Evolutionary conservation across 257 asterid genomes (phyloP).

Genomic region (Parsonsia alboflavescens): DNA sequence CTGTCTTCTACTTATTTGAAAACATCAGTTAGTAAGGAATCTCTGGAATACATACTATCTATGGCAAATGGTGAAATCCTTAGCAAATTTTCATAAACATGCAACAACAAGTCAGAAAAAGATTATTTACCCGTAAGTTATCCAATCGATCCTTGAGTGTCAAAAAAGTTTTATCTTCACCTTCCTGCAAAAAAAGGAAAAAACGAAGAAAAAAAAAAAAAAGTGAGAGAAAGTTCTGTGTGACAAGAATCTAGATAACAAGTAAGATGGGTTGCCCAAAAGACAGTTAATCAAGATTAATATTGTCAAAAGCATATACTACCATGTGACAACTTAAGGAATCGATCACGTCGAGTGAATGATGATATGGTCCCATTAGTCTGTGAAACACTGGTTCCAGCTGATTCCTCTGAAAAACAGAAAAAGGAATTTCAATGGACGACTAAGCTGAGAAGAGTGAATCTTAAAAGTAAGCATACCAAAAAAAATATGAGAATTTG

Average conservation of each 20-base stretch:
- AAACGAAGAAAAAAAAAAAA: too few species aligned
- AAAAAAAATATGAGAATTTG: conserved; percentile 3
- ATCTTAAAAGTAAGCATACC: not conserved
- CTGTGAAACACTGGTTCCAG: conserved; percentile 63
- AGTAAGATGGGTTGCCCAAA: not conserved
- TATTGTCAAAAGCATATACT: conserved; percentile 13
- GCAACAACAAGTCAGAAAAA: conserved; percentile 16
- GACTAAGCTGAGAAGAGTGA: conserved; percentile 3
- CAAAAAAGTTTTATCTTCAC: conserved; percentile 42
- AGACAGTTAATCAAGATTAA: not conserved
- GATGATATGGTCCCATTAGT: conserved; percentile 72
- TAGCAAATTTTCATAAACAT: not conserved
- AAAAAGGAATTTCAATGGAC: conserved; percentile 13
- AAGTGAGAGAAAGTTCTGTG: not conserved
- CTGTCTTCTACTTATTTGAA: conserved; percentile 56
- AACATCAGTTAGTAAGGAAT: conserved; percentile 11
- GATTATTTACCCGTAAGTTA: conserved; percentile 53
- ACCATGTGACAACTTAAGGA: conserved; percentile 51
- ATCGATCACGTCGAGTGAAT: conserved; percentile 57
- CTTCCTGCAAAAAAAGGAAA: conserved; percentile 47
- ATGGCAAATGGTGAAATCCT: not conserved
- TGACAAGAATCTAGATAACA: not conserved
- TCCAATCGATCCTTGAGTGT: conserved; percentile 70
- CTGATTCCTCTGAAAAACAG: conserved; percentile 37
- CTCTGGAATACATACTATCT: not conserved